Evolutionary conservation across 2,329 filamentous ascomycete species (phyloP).

Genomic region (Trichoderma sp.): DNA sequence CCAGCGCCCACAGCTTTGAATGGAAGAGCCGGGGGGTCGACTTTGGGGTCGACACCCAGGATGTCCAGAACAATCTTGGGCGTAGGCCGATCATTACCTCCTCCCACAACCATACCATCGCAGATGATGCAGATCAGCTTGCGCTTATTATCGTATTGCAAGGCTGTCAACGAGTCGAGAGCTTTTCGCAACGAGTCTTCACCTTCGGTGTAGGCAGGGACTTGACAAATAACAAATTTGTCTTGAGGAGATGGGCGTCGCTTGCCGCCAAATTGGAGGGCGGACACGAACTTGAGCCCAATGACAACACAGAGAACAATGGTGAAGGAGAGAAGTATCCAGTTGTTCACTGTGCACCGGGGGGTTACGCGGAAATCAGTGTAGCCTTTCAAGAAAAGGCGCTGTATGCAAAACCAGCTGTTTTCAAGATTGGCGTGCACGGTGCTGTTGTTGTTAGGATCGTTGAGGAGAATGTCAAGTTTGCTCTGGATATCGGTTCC

Average conservation of each 20-base stretch:
- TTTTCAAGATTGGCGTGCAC: slow-evolving; percentile 56
- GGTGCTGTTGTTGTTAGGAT: slow-evolving; percentile 54
- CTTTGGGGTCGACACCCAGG: slow-evolving; percentile 92
- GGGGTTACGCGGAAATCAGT: slow-evolving; percentile 79
- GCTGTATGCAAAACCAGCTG: slow-evolving; percentile 78
- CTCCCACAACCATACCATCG: slow-evolving; percentile 94
- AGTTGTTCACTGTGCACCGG: slow-evolving; percentile 86
- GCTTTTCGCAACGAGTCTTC: slow-evolving; percentile 93
- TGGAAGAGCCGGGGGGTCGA: slow-evolving; percentile 88
- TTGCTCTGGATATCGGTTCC: slow-evolving; percentile 74
- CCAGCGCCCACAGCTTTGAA: slow-evolving; percentile 92
- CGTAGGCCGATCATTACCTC: slow-evolving; percentile 93
- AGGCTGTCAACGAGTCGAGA: slow-evolving; percentile 87
- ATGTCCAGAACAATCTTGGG: slow-evolving; percentile 98
- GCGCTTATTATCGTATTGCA: slow-evolving; percentile 97
- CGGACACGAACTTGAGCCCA: slow-evolving; percentile 84
- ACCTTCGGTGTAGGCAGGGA: slow-evolving; percentile 96
- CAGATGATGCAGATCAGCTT: slow-evolving; percentile 97
- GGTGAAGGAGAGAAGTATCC: slow-evolving; percentile 84
- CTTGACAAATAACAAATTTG: slow-evolving; percentile 98
- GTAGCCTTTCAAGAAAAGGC: slow-evolving; percentile 79
- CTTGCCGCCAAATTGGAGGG: slow-evolving; percentile 91
- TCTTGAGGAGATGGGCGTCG: slow-evolving; percentile 86
- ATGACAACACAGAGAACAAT: slow-evolving; percentile 81
- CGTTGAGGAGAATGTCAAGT: slow-evolving; percentile 58